These are phyloP conservation scores for Penicillium daleae DNA, from an alignment of 495 filamentous ascomycete species.

Conservation along the genomic window DNA sequence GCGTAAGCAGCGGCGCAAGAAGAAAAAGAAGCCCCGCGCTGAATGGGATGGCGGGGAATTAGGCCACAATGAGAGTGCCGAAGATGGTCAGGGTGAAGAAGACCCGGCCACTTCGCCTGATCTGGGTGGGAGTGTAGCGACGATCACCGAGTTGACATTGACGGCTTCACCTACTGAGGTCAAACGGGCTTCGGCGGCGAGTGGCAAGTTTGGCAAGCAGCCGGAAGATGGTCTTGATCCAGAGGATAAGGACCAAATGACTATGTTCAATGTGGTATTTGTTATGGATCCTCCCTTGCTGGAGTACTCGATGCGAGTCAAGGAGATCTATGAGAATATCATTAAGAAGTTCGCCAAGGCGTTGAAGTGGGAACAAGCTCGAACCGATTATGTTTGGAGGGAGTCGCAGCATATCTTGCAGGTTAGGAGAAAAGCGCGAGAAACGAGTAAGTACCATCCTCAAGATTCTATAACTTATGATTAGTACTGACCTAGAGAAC, in stretches of 20 bases:
- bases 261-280: conserved; percentile 97
- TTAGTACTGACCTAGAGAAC: conserved; percentile 5
- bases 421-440: conserved; percentile 76
- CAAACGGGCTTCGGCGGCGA: conserved; percentile 43
- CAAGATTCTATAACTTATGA: neutral
- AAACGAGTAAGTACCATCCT: conserved; percentile 62
- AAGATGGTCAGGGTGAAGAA: conserved; percentile 41
- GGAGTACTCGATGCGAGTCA: conserved; percentile 72
- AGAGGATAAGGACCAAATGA: conserved; percentile 70
- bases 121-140: conserved; percentile 28
- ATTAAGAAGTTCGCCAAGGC: conserved; percentile 88
- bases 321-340: conserved; percentile 83
- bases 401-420: conserved; percentile 78
- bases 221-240: conserved; percentile 48
- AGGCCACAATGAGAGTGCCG: conserved; percentile 47
- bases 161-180: conserved; percentile 36
- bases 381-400: conserved; percentile 83
- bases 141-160: conserved; percentile 35
- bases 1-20: conserved; percentile 73
- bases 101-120: conserved; percentile 38
- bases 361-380: conserved; percentile 87
- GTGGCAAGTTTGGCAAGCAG: conserved; percentile 40
- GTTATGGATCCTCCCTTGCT: conserved; percentile 77
- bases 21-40: conserved; percentile 50
- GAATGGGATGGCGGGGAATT: conserved; percentile 47